Evolutionary conservation across 2,329 filamentous ascomycete genomes (phyloP), one percentile per base, ranked within the genome.

Genomic region (Chalaropsis ovoidea): DNA sequence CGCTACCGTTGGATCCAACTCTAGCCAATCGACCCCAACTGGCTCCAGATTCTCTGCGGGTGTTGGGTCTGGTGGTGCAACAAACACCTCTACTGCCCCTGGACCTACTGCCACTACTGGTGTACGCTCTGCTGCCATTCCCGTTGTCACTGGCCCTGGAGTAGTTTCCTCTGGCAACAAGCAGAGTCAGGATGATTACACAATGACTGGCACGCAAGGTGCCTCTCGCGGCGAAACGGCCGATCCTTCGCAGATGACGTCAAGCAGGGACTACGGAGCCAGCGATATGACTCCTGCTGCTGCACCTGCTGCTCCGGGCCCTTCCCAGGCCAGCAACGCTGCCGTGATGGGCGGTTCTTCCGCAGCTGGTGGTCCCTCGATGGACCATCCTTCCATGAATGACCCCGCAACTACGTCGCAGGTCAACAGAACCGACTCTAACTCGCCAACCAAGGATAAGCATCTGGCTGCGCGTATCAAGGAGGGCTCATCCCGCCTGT

Each of bases 21-120:
- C 61, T 6, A 61, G 61, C 49, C 49, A 66, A 22, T 56, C 65
- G n/a, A 58, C 22, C 5, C 27, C 61, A 7, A 49, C 65, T 19
- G 42, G 61, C 35, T 35, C 60, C 15, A 31, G 47, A 39, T 5
- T 49, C 6, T 11, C 49, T 35, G 39, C 60, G 22, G 19, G 42
- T 22, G 19, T 49, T 22, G 63, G 41, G 17, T 15, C 63, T 49
- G 63, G 39, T 47, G 63, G 39, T 39, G 27, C 41, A 10, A 39
- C 56, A 10, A 41, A 17, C 6, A 52, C n/a, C 7, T 19, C 54
- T 27, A n/a, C n/a, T n/a, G 2, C 22, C 24, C 35, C 41, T 41
- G 63, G 63, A 6, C 66, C 63, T 42, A 65, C 43, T 13, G 60
- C 63, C 6, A 65, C 66, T 10, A 67, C 63, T 45, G 63, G 63